Percentiles rank a stretch among this genome's conserved stretches.
Evolutionary conservation across 495 filamentous ascomycete genomes (phyloP).

Genomic region (Venustampulla echinocandica): DNA sequence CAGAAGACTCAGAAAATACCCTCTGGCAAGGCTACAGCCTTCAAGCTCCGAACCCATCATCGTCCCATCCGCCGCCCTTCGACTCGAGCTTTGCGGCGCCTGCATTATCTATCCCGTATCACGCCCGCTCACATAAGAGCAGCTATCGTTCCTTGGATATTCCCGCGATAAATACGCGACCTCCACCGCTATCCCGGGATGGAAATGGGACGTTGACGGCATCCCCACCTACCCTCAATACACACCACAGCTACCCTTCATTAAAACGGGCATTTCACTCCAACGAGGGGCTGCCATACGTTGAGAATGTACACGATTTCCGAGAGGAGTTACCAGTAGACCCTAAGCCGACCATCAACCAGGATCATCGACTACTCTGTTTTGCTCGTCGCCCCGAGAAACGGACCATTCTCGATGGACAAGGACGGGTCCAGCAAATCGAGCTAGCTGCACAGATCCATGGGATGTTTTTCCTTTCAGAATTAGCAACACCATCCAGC

Average conservation of each 20-base stretch:
- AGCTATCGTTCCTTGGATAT: slow-evolving; percentile 21
- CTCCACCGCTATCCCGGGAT: slow-evolving; percentile 7
- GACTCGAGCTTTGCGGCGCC: slow-evolving; percentile 12
- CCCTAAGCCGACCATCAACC: slow-evolving; percentile 43
- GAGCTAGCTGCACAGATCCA: slow-evolving; percentile 76
- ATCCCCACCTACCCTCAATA: slow-evolving; percentile 16
- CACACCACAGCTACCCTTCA: slow-evolving; percentile 44
- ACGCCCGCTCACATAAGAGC: slow-evolving; percentile 15
- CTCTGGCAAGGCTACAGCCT: slow-evolving; percentile 24
- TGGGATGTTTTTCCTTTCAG: slow-evolving; percentile 94
- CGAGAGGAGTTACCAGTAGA: slow-evolving; percentile 32
- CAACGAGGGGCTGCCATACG: slow-evolving; percentile 33
- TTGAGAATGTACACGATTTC: slow-evolving; percentile 45
- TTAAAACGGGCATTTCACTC: slow-evolving; percentile 39
- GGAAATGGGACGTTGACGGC: slow-evolving; percentile 11
- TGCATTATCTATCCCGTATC: slow-evolving; percentile 11
- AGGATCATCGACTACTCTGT: slow-evolving; percentile 48
- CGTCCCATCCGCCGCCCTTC: slow-evolving; percentile 12
- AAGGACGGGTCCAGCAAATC: slow-evolving; percentile 46
- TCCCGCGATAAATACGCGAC: slow-evolving; percentile 15
- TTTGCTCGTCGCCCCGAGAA: slow-evolving; percentile 45
- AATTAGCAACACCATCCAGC: slow-evolving; percentile 59
- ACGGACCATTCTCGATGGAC: slow-evolving; percentile 46
- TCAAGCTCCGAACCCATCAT: slow-evolving; percentile 9
- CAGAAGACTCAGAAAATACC: slow-evolving; percentile 20